Base-by-base conservation (phyloP, 2,329 filamentous ascomycete species). In the Sporothrix pseudoabietina region DNA sequence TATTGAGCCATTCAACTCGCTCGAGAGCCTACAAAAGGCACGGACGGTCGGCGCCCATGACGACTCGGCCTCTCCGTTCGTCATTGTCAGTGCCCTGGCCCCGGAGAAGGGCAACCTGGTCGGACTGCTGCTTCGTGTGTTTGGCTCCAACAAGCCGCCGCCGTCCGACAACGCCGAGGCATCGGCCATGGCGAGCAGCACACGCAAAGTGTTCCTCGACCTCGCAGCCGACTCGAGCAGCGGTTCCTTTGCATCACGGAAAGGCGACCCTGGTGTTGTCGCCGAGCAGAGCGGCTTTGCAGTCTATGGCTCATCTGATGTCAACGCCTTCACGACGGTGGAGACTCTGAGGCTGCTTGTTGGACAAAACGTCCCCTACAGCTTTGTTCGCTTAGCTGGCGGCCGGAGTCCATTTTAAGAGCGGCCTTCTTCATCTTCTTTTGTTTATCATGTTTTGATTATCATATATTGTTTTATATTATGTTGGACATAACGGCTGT, bases 351-450 rank as follows among this genome's bases (percentile, higher is more conserved):
- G 93, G 76, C 81, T 94, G 74, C 85, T 97, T 32, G 92, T 95
- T 12, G 93, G 93, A 10, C 92, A 96, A 82, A 96, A 96, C 80
- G 92, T 96, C 73, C 92, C 92, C 6, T 95, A 94, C 81, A 94
- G 92, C 82, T 97, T 97, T 83, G 93, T 96, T 57, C 86, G 92
- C 68, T 84, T 96, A 79, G 92, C 93, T 1, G 85, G 85, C 68
- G 87, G 87, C 2, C 81, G 85, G 30, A 83, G 82, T 39, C 80
- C 86, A 74, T 87, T 84, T 76, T 87, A 49, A 39, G 19, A 30
- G 30, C 32, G 19, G 22, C 8, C 26, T 59, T 30, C 14, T 32
- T 22, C 35, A 44, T 47, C 59, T 32, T 12, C 9, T 9, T 26
- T 39, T 49, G 26, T 55, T 49, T 71, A 16, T 55, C 10, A 16